Percentiles rank a stretch among this genome's conserved stretches.
These are phyloP conservation scores for Geotrichum klebahnii DNA, from an alignment of 1,139 yeast genomes.

Conservation along the genomic window DNA sequence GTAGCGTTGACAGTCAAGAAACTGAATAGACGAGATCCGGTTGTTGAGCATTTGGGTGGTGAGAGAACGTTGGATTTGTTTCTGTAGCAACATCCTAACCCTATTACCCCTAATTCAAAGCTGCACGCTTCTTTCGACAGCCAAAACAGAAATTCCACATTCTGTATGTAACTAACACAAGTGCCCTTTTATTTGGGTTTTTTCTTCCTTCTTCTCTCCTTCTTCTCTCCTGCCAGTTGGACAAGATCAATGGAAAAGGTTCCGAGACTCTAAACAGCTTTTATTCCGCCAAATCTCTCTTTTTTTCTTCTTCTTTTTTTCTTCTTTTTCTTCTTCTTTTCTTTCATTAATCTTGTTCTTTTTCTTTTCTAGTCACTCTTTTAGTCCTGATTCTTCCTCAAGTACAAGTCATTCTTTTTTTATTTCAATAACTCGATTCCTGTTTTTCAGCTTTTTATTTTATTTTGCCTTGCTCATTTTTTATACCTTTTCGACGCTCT, in stretches of 20 bases:
- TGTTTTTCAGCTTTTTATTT: constrained; percentile 2
- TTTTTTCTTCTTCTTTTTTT: constrained; percentile 4
- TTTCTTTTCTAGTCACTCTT: constrained; percentile 12
- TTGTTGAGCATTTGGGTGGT: not conserved
- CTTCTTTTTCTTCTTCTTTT: constrained; percentile 2
- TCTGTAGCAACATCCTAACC: constrained; percentile 6
- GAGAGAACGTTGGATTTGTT: not conserved
- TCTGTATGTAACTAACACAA: too few species aligned
- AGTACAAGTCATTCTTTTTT: not conserved
- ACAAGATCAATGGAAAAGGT: not conserved
- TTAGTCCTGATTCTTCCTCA: not conserved
- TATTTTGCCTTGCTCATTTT: constrained; percentile 1
- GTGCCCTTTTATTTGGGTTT: too few species aligned
- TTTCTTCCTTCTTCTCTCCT: not conserved
- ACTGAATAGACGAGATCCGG: not conserved
- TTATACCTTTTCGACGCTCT: constrained; percentile 1
- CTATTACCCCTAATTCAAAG: constrained; percentile 6
- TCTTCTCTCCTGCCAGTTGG: not conserved
- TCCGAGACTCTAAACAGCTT: not conserved
- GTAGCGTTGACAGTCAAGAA: not conserved
- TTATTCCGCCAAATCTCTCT: not conserved
- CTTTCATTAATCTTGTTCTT: constrained; percentile 1
- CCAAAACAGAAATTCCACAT: not conserved
- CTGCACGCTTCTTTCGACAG: not conserved
- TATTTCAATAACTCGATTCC: not conserved